Percentiles rank a stretch among this genome's conserved stretches.
Conservation (phyloP, 345 rosid species). For the Pistacia vera region DNA sequence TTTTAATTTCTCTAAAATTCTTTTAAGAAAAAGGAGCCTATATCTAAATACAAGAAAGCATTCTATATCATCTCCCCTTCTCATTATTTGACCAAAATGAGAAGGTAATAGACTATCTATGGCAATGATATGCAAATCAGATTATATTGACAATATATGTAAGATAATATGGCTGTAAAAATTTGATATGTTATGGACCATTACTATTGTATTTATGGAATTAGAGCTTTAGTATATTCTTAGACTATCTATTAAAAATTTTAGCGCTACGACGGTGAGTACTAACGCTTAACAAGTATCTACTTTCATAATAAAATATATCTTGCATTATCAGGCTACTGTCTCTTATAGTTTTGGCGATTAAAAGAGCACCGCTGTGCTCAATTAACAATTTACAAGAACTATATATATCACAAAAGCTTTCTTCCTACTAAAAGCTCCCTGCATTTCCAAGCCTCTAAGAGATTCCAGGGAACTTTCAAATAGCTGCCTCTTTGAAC, state of each 20-base stretch:
- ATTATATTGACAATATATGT: background rate
- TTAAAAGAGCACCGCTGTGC: background rate
- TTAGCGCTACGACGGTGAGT: background rate
- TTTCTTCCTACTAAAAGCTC: background rate
- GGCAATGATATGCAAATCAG: background rate
- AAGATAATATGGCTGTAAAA: background rate
- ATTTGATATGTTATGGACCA: background rate
- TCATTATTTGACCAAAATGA: background rate
- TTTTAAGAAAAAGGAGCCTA: background rate
- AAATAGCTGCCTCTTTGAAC: background rate
- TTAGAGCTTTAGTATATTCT: background rate
- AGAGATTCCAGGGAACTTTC: background rate
- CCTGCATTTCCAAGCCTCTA: constrained; percentile 3
- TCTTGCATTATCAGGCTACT: background rate
- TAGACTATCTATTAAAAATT: background rate
- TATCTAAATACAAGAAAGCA: background rate
- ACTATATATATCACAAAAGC: background rate
- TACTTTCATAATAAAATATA: background rate
- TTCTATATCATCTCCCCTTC: background rate
- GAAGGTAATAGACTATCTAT: background rate
- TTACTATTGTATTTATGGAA: background rate
- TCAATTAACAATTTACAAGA: background rate
- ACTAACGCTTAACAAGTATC: background rate
- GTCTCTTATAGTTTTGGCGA: background rate
- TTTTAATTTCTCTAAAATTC: background rate